Base-by-base conservation (phyloP, 1,284 basidiomycete genomes). In the Stygiomarasmius scandens region DNA sequence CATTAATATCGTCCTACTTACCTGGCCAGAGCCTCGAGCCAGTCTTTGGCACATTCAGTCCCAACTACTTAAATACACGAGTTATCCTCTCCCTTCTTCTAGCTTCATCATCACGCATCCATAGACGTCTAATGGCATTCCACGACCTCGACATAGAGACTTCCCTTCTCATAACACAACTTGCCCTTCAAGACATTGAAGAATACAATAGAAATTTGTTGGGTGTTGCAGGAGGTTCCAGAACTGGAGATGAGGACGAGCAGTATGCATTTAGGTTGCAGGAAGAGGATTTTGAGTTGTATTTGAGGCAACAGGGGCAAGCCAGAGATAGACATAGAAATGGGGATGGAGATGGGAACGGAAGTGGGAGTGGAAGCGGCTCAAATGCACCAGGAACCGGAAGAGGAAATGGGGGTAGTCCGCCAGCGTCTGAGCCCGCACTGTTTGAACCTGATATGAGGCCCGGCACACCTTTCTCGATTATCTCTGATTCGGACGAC, bases 161-260 rank as follows among this genome's bases (percentile, higher is more conserved):
- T 3, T 62, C 68, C 3, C 60, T 69, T 3, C 66, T 78, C 20
- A 73, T 74, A 46, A 72, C 71, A 8, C 66, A 70, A 36, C 64
- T 76, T 19, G 64, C 66, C 1, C 63, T 74, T 5, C 66, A 70
- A 12, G 74, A 74, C 48, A 65, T 60, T 10, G 23, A 49, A 23
- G 45, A 48, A 16, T 57, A 29, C 23, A 27, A 41, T 24, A 12
- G 3, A 43, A 24, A 3, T 20, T 24, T 23, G 38, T 16, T 16
- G 5, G 27, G 3, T 8, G 14, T 24, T 14, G 11, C 22, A 27
- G 41, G 8, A 29, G 14, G 14, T 14, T 24, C 20, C 32, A 29
- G 11, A 22, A 34, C 32, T 32, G 34, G 36, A 3, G 20, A 45
- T 10, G 27, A 29, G 19, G 58, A 60, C 52, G 51, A 56, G 41